Percentiles rank a stretch among this genome's conserved stretches.
phyloP scores from a whole-genome alignment of 2,329 filamentous ascomycete species.

The Aspergillus fumigatiaffinis region DNA sequence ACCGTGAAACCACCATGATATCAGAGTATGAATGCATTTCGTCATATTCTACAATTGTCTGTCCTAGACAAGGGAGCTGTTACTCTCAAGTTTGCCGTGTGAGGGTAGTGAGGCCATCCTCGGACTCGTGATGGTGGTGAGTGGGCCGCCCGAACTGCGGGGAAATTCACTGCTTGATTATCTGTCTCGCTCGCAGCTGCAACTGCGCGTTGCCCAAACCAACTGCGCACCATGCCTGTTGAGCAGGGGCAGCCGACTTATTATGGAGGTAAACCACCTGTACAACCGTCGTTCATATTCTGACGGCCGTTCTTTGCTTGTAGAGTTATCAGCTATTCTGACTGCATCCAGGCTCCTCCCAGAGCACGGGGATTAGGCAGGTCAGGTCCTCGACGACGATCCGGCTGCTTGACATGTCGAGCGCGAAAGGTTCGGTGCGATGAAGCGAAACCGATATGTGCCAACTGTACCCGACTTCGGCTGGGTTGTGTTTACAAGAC shows the following conservation, averaged over 20 bases:
- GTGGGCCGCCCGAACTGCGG: not conserved
- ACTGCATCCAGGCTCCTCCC: slow-evolving; percentile 18
- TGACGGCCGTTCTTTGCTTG: not conserved
- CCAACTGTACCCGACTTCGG: slow-evolving; percentile 31
- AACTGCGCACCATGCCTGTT: not conserved
- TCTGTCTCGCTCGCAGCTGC: not conserved
- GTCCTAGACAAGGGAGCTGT: not conserved
- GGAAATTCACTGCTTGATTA: not conserved
- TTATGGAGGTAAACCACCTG: slow-evolving; percentile 2
- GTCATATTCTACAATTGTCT: no score
- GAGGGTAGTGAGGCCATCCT: not conserved
- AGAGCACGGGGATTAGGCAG: slow-evolving; percentile 31
- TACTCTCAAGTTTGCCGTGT: not conserved
- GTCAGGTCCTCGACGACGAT: slow-evolving; percentile 32
- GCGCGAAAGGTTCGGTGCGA: slow-evolving; percentile 36
- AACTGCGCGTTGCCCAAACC: not conserved
- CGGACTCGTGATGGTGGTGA: no score
- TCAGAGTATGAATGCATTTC: no score
- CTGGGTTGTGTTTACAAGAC: slow-evolving; percentile 29
- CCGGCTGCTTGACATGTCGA: slow-evolving; percentile 34
- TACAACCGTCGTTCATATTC: not conserved
- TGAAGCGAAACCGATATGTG: slow-evolving; percentile 31
- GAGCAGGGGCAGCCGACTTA: not conserved
- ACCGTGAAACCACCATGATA: no score
- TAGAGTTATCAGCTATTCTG: not conserved